These are phyloP conservation scores for Sporothrix phasma DNA, from an alignment of 2,329 filamentous ascomycete genomes.

Conservation along the genomic window DNA sequence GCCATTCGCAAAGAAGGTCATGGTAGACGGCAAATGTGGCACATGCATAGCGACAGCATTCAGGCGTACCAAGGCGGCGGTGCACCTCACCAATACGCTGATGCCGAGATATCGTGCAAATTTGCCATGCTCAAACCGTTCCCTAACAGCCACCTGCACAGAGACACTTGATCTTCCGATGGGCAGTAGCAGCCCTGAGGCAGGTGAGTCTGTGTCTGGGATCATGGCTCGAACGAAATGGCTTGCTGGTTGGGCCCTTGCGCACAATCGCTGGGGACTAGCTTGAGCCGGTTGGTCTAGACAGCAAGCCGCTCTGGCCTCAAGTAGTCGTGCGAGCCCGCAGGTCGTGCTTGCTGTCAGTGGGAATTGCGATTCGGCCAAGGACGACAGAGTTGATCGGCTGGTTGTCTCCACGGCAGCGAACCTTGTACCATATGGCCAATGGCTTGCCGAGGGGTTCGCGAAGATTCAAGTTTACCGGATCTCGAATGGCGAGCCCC, in stretches of 20 bases:
- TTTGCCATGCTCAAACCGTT: not conserved
- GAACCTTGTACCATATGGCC: not conserved
- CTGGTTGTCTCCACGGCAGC: not conserved
- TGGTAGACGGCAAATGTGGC: not conserved
- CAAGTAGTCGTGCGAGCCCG: not conserved
- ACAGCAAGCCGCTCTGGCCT: not conserved
- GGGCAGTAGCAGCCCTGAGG: not conserved
- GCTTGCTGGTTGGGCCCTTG: not conserved
- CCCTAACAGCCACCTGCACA: not conserved
- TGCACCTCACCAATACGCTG: not conserved
- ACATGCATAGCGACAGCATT: not conserved
- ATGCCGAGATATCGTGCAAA: not conserved
- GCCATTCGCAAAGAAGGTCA: not conserved
- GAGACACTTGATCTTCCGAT: not conserved
- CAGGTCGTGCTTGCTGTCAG: not conserved
- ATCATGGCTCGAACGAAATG: not conserved
- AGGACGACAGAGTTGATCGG: not conserved
- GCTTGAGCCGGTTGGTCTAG: not conserved
- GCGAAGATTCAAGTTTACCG: not conserved
- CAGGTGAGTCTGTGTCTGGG: not conserved
- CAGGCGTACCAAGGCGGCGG: not conserved
- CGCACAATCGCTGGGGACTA: not conserved
- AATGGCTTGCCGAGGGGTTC: not conserved
- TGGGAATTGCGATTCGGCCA: not conserved
- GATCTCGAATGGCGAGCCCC: not conserved